These are phyloP conservation scores for Phytophthora foliorum DNA, from an alignment of 352 stramenopile species.

Conservation along the genomic window DNA sequence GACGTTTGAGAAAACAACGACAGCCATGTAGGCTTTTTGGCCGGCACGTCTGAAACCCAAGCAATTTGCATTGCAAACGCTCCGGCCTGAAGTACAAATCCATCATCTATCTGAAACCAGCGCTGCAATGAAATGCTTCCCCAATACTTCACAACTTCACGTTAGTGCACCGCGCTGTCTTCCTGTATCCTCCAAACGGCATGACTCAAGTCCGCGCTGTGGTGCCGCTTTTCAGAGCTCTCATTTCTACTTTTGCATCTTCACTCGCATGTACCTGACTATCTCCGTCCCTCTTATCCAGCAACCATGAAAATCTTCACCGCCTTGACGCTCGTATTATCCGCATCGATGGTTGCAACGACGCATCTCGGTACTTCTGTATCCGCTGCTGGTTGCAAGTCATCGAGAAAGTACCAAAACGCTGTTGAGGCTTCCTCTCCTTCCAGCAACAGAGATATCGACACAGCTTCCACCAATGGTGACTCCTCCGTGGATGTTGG, in stretches of 20 bases:
- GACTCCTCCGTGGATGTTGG: constrained; percentile 3
- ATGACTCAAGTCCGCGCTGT: not conserved
- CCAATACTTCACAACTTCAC: constrained; percentile 2
- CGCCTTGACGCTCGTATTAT: constrained; percentile 6
- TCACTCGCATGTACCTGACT: not conserved
- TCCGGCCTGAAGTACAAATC: not conserved
- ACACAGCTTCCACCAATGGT: not conserved
- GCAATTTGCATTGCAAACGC: constrained; percentile 8
- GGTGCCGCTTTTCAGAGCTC: not conserved
- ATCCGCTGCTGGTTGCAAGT: constrained; percentile 7
- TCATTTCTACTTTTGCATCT: constrained; percentile 33
- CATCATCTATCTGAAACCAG: constrained; percentile 30
- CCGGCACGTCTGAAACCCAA: constrained; percentile 13
- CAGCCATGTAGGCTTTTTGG: not conserved
- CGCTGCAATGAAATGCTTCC: not conserved
- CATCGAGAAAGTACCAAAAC: constrained; percentile 3
- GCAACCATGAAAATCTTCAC: constrained; percentile 26
- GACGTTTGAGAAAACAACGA: not conserved
- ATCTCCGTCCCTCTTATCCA: no score
- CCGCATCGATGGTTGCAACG: constrained; percentile 1
- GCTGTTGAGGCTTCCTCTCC: not conserved
- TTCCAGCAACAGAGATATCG: not conserved
- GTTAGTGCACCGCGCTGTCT: not conserved
- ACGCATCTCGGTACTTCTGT: not conserved
- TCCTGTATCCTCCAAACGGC: not conserved